These are phyloP conservation scores for Lepiota brunneoincarnata DNA, from an alignment of 768 basidiomycete species.

Conservation along the genomic window DNA sequence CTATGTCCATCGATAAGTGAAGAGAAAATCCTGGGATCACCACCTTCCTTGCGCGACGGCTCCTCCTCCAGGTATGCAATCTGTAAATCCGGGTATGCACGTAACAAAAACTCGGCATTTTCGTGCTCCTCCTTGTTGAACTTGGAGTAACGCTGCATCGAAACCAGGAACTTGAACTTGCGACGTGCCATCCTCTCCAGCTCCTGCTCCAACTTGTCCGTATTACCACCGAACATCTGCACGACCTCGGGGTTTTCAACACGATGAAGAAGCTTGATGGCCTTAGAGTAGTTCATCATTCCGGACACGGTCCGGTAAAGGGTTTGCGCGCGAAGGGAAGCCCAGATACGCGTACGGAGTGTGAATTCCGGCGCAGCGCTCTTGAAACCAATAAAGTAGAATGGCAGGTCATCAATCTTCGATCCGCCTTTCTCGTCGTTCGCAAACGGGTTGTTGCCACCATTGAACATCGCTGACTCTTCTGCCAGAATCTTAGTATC, in stretches of 20 bases:
- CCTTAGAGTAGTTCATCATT: slow-evolving; percentile 99
- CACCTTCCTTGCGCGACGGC: slow-evolving; percentile 88
- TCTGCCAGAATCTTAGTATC: slow-evolving; percentile 99
- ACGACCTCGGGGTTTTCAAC: slow-evolving; percentile 99
- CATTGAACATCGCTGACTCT: slow-evolving; percentile 86
- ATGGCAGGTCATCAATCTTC: slow-evolving; percentile 90
- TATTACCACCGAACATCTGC: slow-evolving; percentile 95
- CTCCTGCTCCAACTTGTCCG: slow-evolving; percentile 93
- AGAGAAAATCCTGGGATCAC: slow-evolving; percentile 93
- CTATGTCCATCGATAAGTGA: slow-evolving; percentile 97
- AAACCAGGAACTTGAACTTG: slow-evolving; percentile 99
- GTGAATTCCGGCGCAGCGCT: slow-evolving; percentile 98
- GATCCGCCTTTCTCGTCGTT: slow-evolving; percentile 77
- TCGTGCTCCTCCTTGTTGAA: slow-evolving; percentile 99
- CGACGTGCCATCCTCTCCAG: slow-evolving; percentile 96
- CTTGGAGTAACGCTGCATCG: slow-evolving; percentile 99
- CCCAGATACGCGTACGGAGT: slow-evolving; percentile 98
- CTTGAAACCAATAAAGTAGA: slow-evolving; percentile 99
- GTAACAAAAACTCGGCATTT: slow-evolving; percentile 96
- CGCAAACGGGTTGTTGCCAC: slow-evolving; percentile 66
- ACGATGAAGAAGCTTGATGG: slow-evolving; percentile 98
- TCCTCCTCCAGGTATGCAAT: slow-evolving; percentile 99
- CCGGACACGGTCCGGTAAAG: slow-evolving; percentile 98
- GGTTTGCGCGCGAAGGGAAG: slow-evolving; percentile 96
- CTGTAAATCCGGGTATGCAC: slow-evolving; percentile 97